A percentile compares a stretch with the other conserved stretches of the same genome.
Evolutionary conservation across 2,329 filamentous ascomycete genomes (phyloP).

Genomic region (Colletotrichum sp.): DNA sequence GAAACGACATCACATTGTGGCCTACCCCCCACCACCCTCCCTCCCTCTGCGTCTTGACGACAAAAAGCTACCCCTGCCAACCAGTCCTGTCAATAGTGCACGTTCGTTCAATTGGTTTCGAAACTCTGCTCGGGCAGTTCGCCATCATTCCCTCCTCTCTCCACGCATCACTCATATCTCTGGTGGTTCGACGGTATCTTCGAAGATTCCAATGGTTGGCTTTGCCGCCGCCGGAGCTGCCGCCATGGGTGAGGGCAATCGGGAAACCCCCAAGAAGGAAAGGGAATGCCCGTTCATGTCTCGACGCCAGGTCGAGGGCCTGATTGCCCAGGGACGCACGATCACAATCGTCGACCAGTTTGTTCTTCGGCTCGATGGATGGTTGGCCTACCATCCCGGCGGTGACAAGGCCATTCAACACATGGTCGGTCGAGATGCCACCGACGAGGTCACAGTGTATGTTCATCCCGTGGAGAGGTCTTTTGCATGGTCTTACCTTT

Average conservation of each 20-base stretch:
- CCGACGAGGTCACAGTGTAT: constrained; percentile 91
- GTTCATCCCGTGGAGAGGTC: constrained; percentile 34
- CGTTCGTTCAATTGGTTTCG: not conserved
- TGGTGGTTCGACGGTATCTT: not conserved
- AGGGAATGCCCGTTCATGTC: constrained; percentile 12
- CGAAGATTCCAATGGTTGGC: not conserved
- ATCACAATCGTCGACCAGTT: constrained; percentile 82
- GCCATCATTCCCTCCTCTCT: not conserved
- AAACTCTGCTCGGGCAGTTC: not conserved
- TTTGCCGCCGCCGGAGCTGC: not conserved
- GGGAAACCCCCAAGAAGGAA: not conserved
- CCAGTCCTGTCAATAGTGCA: not conserved
- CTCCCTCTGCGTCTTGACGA: not conserved
- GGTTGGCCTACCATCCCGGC: constrained; percentile 89
- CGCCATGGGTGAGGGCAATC: not conserved
- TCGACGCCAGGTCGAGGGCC: constrained; percentile 68
- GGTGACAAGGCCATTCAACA: constrained; percentile 90
- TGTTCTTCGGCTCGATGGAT: constrained; percentile 87
- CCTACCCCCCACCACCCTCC: not conserved
- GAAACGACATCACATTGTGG: not conserved
- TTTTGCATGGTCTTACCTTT: not conserved
- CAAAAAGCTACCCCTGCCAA: not conserved
- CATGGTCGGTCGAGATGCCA: constrained; percentile 93
- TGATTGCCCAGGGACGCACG: constrained; percentile 82
- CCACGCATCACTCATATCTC: not conserved